These are phyloP conservation scores for Leccinellum luteum DNA, from an alignment of 768 basidiomycete species.

Conservation along the genomic window DNA sequence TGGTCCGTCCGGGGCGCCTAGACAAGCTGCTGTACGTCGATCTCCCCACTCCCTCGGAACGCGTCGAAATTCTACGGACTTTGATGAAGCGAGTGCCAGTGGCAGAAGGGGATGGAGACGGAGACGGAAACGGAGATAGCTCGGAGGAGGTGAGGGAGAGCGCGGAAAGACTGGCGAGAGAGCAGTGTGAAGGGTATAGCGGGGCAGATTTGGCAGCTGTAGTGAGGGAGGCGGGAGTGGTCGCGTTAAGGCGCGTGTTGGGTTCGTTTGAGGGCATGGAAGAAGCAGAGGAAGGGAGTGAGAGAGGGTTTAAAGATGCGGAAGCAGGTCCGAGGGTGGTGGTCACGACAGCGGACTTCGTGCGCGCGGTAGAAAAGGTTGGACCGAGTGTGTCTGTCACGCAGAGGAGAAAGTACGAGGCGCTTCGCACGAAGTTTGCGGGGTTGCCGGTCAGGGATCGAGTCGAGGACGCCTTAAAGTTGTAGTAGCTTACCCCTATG, in stretches of 20 bases:
- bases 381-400: conserved; percentile 79
- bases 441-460: conserved; percentile 60
- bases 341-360: conserved; percentile 70
- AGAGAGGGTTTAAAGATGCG: neutral
- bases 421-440: conserved; percentile 77
- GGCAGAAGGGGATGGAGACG: neutral
- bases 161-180: conserved; percentile 50
- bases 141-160: conserved; percentile 12
- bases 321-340: conserved; percentile 9
- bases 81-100: conserved; percentile 72
- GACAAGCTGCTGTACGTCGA: conserved; percentile 96
- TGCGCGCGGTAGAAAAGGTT: conserved; percentile 71
- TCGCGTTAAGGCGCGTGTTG: conserved; percentile 67
- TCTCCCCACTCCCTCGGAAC: conserved; percentile 68
- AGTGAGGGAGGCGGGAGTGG: conserved; percentile 86
- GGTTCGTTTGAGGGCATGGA: conserved; percentile 68
- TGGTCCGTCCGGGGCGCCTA: conserved; percentile 94
- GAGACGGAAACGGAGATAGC: neutral
- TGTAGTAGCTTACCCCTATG: neutral
- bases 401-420: conserved; percentile 83
- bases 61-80: conserved; percentile 81
- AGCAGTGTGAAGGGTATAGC: conserved; percentile 81
- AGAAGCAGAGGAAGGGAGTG: conserved; percentile 9
- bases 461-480: conserved; percentile 13
- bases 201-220: conserved; percentile 89